These are phyloP conservation scores for Schrenkiella parvula DNA, from an alignment of 345 rosid genomes.

Conservation along the genomic window DNA sequence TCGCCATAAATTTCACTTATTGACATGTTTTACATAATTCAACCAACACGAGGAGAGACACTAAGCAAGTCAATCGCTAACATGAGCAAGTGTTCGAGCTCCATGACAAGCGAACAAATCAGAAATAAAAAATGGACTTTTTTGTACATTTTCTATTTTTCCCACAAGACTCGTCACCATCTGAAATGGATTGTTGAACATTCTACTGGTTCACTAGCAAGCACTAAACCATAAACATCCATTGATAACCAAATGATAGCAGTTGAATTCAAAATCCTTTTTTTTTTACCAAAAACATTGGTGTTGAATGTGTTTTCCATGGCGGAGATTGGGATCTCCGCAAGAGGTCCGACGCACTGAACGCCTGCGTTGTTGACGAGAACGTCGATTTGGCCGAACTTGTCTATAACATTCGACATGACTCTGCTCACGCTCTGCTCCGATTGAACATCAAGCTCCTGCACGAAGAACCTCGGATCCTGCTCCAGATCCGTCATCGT, in stretches of 20 bases:
- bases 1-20: neutral
- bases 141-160: too few relatives aligned
- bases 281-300: constrained; percentile 61
- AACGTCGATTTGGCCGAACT: constrained; percentile 65
- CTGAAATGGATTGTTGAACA: neutral
- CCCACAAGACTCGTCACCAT: too few relatives aligned
- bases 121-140: too few relatives aligned
- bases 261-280: neutral
- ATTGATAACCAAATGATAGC: neutral
- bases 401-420: constrained; percentile 48
- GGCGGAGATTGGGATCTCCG: constrained; percentile 65
- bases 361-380: constrained; percentile 85
- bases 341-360: constrained; percentile 81
- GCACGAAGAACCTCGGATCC: constrained; percentile 56
- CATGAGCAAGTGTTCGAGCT: neutral
- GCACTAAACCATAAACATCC: neutral
- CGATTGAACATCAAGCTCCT: constrained; percentile 71
- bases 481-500: constrained; percentile 67
- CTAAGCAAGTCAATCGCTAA: neutral
- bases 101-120: neutral
- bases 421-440: constrained; percentile 53
- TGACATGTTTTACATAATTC: neutral
- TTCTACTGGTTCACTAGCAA: neutral
- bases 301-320: constrained; percentile 59
- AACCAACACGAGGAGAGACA: neutral